A percentile compares a stretch with the other conserved stretches of the same genome.
phyloP scores from a whole-genome alignment of 2,329 filamentous ascomycete species.

The Diaporthe sp. region DNA sequence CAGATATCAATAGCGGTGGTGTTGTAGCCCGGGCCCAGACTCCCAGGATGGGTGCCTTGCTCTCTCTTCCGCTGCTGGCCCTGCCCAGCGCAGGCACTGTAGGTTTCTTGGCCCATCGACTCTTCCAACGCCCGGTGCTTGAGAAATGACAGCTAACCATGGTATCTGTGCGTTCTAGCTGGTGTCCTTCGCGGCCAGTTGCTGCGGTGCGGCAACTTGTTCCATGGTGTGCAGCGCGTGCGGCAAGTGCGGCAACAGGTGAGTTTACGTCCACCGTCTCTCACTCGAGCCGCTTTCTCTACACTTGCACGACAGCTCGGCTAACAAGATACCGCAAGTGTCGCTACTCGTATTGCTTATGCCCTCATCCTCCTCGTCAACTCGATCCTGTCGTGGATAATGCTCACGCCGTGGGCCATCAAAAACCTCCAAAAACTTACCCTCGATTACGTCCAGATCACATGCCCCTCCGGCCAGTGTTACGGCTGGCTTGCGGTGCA shows the following conservation, averaged over 20 bases:
- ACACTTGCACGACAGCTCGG: conserved; percentile 40
- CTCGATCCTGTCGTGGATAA: conserved; percentile 97
- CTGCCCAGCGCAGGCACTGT: conserved; percentile 89
- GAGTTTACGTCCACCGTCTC: conserved; percentile 43
- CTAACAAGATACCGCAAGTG: conserved; percentile 64
- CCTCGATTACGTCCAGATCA: conserved; percentile 95
- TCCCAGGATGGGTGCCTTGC: conserved; percentile 84
- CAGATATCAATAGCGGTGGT: conserved; percentile 24
- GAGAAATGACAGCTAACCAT: not conserved
- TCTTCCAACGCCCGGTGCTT: not conserved
- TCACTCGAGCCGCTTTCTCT: not conserved
- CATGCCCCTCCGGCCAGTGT: conserved; percentile 90
- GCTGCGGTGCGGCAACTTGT: conserved; percentile 96
- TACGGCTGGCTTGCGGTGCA: conserved; percentile 97
- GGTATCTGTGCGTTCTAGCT: conserved; percentile 63
- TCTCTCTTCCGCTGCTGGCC: conserved; percentile 91
- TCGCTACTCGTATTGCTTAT: conserved; percentile 97
- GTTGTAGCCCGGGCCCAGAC: conserved; percentile 14
- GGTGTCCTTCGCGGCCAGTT: conserved; percentile 85
- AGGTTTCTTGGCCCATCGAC: conserved; percentile 52
- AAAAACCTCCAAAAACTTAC: conserved; percentile 94
- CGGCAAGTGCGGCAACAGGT: conserved; percentile 97
- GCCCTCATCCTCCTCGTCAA: conserved; percentile 94
- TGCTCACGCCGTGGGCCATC: conserved; percentile 99
- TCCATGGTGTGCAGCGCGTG: conserved; percentile 96